Evolutionary conservation across 495 filamentous ascomycete genomes (phyloP).

Genomic region (Penicillium maclennaniae): DNA sequence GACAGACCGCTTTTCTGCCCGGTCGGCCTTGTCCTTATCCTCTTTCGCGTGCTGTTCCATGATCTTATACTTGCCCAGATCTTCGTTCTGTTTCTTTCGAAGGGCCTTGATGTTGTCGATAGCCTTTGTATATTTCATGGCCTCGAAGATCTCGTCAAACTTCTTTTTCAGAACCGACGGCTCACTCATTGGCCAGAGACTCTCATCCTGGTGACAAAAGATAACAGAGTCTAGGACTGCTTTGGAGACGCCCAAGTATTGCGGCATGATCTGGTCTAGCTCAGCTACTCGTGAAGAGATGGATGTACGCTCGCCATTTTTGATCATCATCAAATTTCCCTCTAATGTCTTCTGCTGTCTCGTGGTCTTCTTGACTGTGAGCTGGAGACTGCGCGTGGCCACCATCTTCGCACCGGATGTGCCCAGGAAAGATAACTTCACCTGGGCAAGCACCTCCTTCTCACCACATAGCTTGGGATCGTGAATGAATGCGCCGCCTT

Average conservation of each 20-base stretch:
- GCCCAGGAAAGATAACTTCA: slow-evolving; percentile 81
- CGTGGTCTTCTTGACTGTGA: slow-evolving; percentile 78
- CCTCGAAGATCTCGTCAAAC: slow-evolving; percentile 98
- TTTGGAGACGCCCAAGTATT: slow-evolving; percentile 84
- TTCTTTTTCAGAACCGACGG: slow-evolving; percentile 78
- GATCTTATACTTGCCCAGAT: slow-evolving; percentile 65
- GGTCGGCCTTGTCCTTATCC: slow-evolving; percentile 84
- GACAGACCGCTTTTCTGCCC: slow-evolving; percentile 56
- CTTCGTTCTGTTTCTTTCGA: slow-evolving; percentile 75
- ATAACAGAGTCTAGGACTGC: slow-evolving; percentile 91
- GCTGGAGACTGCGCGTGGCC: slow-evolving; percentile 73
- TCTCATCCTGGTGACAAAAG: slow-evolving; percentile 98
- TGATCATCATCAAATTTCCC: slow-evolving; percentile 65
- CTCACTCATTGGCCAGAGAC: slow-evolving; percentile 96
- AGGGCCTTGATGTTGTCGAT: slow-evolving; percentile 89
- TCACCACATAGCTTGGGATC: slow-evolving; percentile 90
- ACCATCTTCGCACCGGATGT: slow-evolving; percentile 74
- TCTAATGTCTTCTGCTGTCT: slow-evolving; percentile 76
- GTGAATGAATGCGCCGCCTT: slow-evolving; percentile 92
- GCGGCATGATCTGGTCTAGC: slow-evolving; percentile 76
- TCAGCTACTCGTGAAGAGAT: slow-evolving; percentile 77
- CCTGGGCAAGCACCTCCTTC: slow-evolving; percentile 85
- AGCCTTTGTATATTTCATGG: slow-evolving; percentile 91
- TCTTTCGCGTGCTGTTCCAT: slow-evolving; percentile 71
- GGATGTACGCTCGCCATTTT: slow-evolving; percentile 72